A percentile compares a stretch with the other conserved stretches of the same genome.
These are phyloP conservation scores for Cucurbitaria berberidis DNA, from an alignment of 2,329 filamentous ascomycete genomes.

Conservation along the genomic window DNA sequence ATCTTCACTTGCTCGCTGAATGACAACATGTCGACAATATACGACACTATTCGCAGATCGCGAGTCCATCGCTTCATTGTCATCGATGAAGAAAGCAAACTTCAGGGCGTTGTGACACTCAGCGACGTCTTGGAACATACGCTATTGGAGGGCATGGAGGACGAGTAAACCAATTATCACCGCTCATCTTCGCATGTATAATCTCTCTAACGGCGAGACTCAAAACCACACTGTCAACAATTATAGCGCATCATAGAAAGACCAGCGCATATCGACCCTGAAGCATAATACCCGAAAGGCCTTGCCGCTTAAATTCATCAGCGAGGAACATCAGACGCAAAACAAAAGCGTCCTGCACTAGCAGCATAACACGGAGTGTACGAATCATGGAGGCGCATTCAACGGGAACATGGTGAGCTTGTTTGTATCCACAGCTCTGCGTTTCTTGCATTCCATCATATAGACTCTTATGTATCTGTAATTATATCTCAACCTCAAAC, in stretches of 20 bases:
- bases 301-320: neutral
- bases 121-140: conserved; percentile 98
- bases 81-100: conserved; percentile 84
- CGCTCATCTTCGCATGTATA: conserved; percentile 3
- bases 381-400: conserved; percentile 4
- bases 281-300: neutral
- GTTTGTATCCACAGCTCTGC: conserved; percentile 12
- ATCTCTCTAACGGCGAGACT: neutral
- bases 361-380: conserved; percentile 4
- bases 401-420: conserved; percentile 3
- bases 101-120: conserved; percentile 88
- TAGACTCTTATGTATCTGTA: neutral
- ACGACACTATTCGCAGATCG: conserved; percentile 94
- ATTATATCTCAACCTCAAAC: neutral
- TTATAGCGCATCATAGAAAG: neutral
- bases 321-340: neutral
- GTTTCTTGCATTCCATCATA: conserved; percentile 1
- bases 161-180: conserved; percentile 26
- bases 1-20: conserved; percentile 95
- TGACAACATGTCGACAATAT: conserved; percentile 92
- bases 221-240: neutral
- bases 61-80: conserved; percentile 92
- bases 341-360: neutral
- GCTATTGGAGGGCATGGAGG: conserved; percentile 76
- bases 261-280: neutral